Percentiles rank a stretch among this genome's conserved stretches.
Evolutionary conservation across 768 basidiomycete species (phyloP).

Genomic region (Candolleomyces aberdarensis): DNA sequence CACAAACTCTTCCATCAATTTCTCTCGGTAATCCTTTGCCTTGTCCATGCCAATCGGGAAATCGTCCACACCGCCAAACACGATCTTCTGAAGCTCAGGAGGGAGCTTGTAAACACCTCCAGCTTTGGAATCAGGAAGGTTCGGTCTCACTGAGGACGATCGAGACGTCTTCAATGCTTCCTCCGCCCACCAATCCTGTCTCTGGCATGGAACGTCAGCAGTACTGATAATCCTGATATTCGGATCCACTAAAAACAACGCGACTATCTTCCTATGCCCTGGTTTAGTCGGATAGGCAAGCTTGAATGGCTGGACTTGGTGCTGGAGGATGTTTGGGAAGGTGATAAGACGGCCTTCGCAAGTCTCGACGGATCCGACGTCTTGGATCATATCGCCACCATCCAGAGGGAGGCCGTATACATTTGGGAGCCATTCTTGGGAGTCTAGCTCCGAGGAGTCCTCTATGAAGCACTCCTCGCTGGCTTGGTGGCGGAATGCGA

Average conservation of each 20-base stretch:
- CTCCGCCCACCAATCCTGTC: slow-evolving; percentile 22
- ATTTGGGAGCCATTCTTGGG: slow-evolving; percentile 18
- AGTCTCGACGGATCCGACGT: slow-evolving; percentile 25
- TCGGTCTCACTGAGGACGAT: no score
- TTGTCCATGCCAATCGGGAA: slow-evolving; percentile 21
- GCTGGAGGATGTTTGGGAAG: slow-evolving; percentile 36
- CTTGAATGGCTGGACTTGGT: slow-evolving; percentile 30
- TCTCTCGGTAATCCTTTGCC: slow-evolving; percentile 21
- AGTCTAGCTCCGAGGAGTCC: slow-evolving; percentile 14
- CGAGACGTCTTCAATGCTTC: not conserved
- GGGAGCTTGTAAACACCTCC: slow-evolving; percentile 12
- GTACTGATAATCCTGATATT: slow-evolving; percentile 20
- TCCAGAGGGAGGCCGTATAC: slow-evolving; percentile 16
- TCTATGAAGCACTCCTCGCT: not conserved
- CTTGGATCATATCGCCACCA: slow-evolving; percentile 14
- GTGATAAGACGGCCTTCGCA: slow-evolving; percentile 23
- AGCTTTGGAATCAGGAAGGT: no score
- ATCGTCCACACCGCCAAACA: slow-evolving; percentile 17
- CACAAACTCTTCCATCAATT: slow-evolving; percentile 26
- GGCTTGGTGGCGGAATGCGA: slow-evolving; percentile 14
- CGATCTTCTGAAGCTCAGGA: slow-evolving; percentile 17
- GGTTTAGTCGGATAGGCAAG: slow-evolving; percentile 31
- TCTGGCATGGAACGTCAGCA: slow-evolving; percentile 22
- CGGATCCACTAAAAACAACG: slow-evolving; percentile 35
- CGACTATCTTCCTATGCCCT: slow-evolving; percentile 37